A percentile compares a stretch with the other conserved stretches of the same genome.
Conservation (phyloP, 805 yeast species). For the Hanseniaspora nectarophila region DNA sequence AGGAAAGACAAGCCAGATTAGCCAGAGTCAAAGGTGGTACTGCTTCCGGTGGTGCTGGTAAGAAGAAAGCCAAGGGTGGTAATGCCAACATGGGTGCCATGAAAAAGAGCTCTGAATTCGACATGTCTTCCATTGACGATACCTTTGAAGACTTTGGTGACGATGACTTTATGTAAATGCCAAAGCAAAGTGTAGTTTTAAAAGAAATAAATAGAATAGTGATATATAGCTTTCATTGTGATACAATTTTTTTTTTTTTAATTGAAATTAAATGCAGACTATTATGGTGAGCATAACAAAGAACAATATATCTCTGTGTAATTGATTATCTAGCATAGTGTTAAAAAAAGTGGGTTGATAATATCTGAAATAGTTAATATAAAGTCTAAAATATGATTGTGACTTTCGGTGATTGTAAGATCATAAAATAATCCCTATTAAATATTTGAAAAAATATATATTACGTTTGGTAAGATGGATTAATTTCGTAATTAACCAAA, state of each 20-base stretch:
- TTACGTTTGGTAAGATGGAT: too few species aligned
- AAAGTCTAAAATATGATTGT: too few species aligned
- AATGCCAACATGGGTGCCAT: constrained; percentile 52
- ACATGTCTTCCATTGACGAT: constrained; percentile 38
- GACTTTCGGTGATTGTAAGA: too few species aligned
- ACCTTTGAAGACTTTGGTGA: constrained; percentile 52
- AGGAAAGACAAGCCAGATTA: constrained; percentile 78
- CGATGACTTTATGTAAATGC: constrained; percentile 64
- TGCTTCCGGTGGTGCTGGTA: constrained; percentile 85
- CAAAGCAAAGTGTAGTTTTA: too few species aligned
- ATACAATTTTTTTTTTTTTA: neutral
- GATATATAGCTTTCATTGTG: neutral
- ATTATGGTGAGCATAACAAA: neutral
- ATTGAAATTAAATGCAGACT: neutral
- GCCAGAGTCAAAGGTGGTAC: constrained; percentile 69
- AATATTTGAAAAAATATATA: too few species aligned
- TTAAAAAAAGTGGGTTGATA: too few species aligned
- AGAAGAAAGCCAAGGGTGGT: constrained; percentile 79
- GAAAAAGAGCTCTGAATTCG: constrained; percentile 57
- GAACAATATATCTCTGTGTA: neutral
- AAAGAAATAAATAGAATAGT: neutral
- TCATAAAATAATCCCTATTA: too few species aligned
- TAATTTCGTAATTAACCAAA: too few species aligned
- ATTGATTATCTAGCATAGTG: neutral
- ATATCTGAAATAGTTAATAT: too few species aligned